Evolutionary conservation across 2,329 filamentous ascomycete species (phyloP).

Genomic region (Dactylonectria macrodidyma): DNA sequence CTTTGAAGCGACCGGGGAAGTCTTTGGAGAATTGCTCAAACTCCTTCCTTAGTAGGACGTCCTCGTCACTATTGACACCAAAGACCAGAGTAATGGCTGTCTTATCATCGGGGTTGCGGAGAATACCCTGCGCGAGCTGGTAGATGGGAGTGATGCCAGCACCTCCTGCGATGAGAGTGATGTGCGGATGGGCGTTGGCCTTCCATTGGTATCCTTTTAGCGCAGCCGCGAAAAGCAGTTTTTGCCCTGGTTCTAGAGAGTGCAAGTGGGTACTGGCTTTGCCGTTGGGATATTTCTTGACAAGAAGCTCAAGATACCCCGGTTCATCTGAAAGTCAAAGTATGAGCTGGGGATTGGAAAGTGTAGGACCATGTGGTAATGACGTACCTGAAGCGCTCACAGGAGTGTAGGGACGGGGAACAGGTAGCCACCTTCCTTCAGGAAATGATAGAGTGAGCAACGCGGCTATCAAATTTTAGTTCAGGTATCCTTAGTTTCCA

Average conservation of each 20-base stretch:
- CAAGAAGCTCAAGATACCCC: constrained; percentile 74
- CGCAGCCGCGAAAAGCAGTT: constrained; percentile 69
- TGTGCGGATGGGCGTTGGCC: constrained; percentile 62
- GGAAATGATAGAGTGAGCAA: constrained; percentile 74
- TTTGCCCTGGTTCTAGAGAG: constrained; percentile 73
- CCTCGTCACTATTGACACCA: constrained; percentile 75
- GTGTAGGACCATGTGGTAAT: not conserved
- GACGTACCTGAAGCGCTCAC: constrained; percentile 65
- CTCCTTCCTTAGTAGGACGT: constrained; percentile 70
- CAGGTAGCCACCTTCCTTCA: constrained; percentile 69
- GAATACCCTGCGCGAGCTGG: constrained; percentile 73
- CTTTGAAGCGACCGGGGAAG: constrained; percentile 70
- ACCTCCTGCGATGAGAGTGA: constrained; percentile 80
- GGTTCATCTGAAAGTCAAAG: constrained; percentile 58
- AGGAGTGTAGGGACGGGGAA: constrained; percentile 77
- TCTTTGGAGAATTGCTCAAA: constrained; percentile 66
- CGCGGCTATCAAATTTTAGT: constrained; percentile 56
- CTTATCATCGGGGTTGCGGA: constrained; percentile 72
- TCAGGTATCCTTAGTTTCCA: fast-evolving
- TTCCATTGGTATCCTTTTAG: constrained; percentile 70
- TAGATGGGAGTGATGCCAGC: constrained; percentile 81
- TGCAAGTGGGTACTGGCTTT: constrained; percentile 77
- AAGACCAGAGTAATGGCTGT: constrained; percentile 77
- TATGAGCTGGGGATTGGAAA: not conserved
- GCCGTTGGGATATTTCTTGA: constrained; percentile 79